Base-by-base conservation (phyloP, 352 stramenopile genomes). In the Globisporangium carolinianum region DNA sequence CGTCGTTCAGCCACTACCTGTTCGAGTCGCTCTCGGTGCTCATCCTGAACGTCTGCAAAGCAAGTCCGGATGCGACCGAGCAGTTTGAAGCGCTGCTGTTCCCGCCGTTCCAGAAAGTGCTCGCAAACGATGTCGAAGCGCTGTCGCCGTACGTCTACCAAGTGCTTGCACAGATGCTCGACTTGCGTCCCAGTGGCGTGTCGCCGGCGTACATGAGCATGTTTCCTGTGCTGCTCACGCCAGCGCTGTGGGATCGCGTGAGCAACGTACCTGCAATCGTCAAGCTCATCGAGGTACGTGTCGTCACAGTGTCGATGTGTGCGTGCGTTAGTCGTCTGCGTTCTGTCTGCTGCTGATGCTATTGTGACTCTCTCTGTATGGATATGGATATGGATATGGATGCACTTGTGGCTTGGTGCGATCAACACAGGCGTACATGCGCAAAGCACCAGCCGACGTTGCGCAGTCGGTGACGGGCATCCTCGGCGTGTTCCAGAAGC, bases 121-220 rank as follows among this genome's bases (percentile, higher is more conserved):
- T 99, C 43, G 87, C 97, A 41, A 97, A 98, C 66, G 97, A 99
- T 65, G 89, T 99, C 39, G 85, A 94, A 45, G 81, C 85, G 4
- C 61, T 93, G 37, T 95, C 92, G 18, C 97, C 97, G 9, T 99
- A 99, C 61, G 97, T 99, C 5, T 99, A 99, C 69, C 97, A 99
- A 70, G 83, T 99, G n/a, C 71, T 99, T 17, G 96, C 97, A 1
- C 96, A 99, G 72, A 92, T 99, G 61, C 80, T 99, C 36, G 96
- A 99, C 57, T 91, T 98, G 51, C 81, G 92, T 68, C 84, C 90
- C 43, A 82, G 76, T 36, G 87, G 83, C 10, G 70, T 96, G 5
- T 97, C 89, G 2, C 64, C 87, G n/a, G 91, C 93, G 12, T 99
- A 99, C 76, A 91, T 85, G 62, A 95, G 70, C 42, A 86, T 99